Base-by-base conservation (phyloP, 75 land plant species). In the Sequoiadendron giganteum region DNA sequence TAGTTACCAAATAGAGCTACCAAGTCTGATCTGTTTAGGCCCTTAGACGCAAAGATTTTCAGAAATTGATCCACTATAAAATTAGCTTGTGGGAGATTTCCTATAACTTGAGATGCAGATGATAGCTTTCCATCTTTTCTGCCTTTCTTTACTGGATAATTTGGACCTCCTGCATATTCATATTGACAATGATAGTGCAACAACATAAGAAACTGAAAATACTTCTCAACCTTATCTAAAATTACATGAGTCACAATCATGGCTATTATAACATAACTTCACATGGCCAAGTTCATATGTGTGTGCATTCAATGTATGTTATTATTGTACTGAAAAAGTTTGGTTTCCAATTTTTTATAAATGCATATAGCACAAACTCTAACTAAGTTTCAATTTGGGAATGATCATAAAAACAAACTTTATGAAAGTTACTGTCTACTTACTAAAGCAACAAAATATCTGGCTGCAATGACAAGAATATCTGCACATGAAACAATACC, bases 1-100 rank as follows among this genome's bases (percentile, higher is more conserved):
- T n/a, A 10, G 11, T 85, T 54, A 85, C 92, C 92, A 16, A 87
- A 91, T 73, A 92, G 88, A 55, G 82, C 93, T 7, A 92, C 91
- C 88, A 91, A 61, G 28, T 91, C 91, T 55, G 68, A 16, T 68
- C 70, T 73, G 25, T 86, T 84, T 83, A 91, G 58, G 61, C 91
- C 91, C 28, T 91, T 89, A 19, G 68, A 55, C 10, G 47, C 85
- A 65, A 91, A 91, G 16, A 8, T 34, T 40, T 72, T 82, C 28
- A 58, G 30, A 5, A 91, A 88, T 43, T 86, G 85, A 43, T 90
- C 91, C 15, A 91, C 88, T 34, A 75, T 55, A 11, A 52, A 49
- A 58, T 68, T 72, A 3, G 85, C 52, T 38, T 43, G 32, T 25
- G 91, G 91, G 11, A 90, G 87, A 39, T 89, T 86, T 28, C 85